These are phyloP conservation scores for Corymbia maculata DNA, from an alignment of 345 rosid genomes.

Conservation along the genomic window DNA sequence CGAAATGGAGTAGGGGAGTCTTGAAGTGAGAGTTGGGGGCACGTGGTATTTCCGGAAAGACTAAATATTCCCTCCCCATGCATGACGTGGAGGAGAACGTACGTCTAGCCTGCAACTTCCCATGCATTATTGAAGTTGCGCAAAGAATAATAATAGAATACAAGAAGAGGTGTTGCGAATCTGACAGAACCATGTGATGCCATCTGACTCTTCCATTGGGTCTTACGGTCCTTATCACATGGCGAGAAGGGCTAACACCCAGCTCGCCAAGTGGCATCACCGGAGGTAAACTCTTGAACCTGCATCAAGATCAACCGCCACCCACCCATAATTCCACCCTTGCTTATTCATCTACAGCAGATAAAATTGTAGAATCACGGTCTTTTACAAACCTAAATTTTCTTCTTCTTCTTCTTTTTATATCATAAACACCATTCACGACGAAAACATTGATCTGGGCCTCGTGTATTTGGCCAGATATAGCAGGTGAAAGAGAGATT, in stretches of 20 bases:
- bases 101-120: background rate
- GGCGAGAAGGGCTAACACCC: background rate
- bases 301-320: background rate
- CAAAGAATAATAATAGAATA: background rate
- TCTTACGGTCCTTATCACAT: background rate
- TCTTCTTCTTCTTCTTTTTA: background rate
- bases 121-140: background rate
- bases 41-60: background rate
- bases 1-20: background rate
- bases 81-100: background rate
- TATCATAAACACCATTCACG: background rate
- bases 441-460: background rate
- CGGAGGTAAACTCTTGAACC: background rate
- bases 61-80: background rate
- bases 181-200: background rate
- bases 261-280: background rate
- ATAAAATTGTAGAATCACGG: background rate
- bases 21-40: background rate
- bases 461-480: background rate
- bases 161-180: background rate
- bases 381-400: background rate
- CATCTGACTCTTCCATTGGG: background rate
- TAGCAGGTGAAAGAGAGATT: background rate
- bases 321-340: background rate
- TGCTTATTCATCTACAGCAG: background rate